Conservation (phyloP, 2,329 filamentous ascomycete genomes). For the Colletotrichum caudatum region DNA sequence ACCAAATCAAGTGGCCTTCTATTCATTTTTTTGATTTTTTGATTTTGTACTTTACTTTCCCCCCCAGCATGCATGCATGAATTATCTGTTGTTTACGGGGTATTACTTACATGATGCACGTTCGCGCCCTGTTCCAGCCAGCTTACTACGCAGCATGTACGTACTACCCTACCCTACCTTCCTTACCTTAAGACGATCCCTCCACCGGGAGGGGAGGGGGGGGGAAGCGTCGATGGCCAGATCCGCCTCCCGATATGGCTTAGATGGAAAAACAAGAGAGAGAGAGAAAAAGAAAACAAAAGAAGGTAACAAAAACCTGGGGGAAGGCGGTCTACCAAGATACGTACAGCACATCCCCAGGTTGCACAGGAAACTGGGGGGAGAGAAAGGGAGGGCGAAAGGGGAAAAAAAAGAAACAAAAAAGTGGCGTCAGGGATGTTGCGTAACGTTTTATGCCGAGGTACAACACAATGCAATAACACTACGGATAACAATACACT, state of each 20-base stretch:
- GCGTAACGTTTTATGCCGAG: no score
- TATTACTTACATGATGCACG: slow-evolving; percentile 6
- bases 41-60: rapidly evolving
- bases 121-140: not conserved
- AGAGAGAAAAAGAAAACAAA: no score
- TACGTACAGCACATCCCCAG: no score
- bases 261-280: not conserved
- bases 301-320: no score
- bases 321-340: no score
- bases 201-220: not conserved
- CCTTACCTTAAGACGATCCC: slow-evolving; percentile 15
- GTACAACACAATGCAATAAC: no score
- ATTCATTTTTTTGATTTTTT: not conserved
- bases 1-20: not conserved
- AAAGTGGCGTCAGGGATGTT: not conserved
- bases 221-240: not conserved
- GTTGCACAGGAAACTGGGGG: not conserved
- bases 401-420: no score
- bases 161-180: no score
- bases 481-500: no score
- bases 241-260: not conserved
- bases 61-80: not conserved
- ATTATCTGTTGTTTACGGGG: not conserved
- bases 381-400: no score
- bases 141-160: not conserved